Conservation (phyloP, 108 stramenopile species). For the Nitzschia sp. region DNA sequence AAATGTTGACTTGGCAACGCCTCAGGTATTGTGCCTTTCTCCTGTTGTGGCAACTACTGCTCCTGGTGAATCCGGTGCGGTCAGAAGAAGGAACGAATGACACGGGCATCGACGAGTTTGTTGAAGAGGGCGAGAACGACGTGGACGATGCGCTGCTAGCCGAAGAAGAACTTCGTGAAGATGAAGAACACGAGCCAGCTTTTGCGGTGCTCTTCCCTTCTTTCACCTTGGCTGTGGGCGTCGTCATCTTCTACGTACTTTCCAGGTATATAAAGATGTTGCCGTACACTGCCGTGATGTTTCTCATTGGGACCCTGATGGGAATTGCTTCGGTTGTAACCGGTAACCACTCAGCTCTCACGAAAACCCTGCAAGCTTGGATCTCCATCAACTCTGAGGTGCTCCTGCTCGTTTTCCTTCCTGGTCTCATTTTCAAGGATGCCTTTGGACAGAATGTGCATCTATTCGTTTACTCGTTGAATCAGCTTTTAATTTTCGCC, state of each 20-base stretch:
- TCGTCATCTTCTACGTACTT: slow-evolving; percentile 46
- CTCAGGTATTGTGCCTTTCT: no score
- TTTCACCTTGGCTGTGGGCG: slow-evolving; percentile 48
- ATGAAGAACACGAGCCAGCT: slow-evolving; percentile 34
- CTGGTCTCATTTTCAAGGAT: slow-evolving; percentile 84
- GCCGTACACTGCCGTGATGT: slow-evolving; percentile 83
- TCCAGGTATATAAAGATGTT: slow-evolving; percentile 38
- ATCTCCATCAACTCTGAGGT: slow-evolving; percentile 52
- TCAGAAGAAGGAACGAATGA: no score
- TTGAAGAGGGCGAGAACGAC: no score
- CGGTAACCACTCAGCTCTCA: background rate
- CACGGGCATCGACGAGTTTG: no score
- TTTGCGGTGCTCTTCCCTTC: slow-evolving; percentile 57
- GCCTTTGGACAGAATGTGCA: slow-evolving; percentile 72
- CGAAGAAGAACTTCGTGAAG: no score
- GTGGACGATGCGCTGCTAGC: no score
- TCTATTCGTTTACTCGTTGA: slow-evolving; percentile 48
- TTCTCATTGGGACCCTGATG: slow-evolving; percentile 65
- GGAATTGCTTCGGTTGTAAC: slow-evolving; percentile 33
- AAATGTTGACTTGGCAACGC: no score
- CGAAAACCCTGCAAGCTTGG: slow-evolving; percentile 4
- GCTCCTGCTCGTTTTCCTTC: slow-evolving; percentile 83
- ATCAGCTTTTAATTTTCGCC: slow-evolving; percentile 80
- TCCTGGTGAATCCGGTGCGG: no score
- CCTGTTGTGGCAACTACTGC: no score